These are phyloP conservation scores for Russula foetens DNA, from an alignment of 768 basidiomycete genomes.

Conservation along the genomic window DNA sequence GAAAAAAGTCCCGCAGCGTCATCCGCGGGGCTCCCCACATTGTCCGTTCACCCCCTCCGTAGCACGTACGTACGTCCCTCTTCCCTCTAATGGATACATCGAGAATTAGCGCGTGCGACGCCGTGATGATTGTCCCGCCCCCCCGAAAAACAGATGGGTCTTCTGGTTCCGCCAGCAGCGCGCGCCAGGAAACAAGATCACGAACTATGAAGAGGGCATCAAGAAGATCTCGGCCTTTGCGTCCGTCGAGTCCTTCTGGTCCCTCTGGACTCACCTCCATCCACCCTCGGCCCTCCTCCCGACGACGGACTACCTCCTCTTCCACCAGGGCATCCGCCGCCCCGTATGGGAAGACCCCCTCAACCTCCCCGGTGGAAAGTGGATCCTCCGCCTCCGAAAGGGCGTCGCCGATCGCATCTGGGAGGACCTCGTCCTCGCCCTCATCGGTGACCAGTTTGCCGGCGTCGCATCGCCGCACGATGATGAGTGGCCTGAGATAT, in stretches of 20 bases:
- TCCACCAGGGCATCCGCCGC: conserved; percentile 75
- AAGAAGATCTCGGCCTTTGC: conserved; percentile 87
- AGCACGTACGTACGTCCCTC: conserved; percentile 78
- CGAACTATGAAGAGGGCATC: conserved; percentile 92
- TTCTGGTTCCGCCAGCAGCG: conserved; percentile 93
- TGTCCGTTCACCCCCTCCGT: conserved; percentile 62
- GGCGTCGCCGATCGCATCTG: conserved; percentile 85
- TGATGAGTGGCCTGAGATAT: conserved; percentile 71
- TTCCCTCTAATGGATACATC: not conserved
- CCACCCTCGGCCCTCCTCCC: conserved; percentile 78
- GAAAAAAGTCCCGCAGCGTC: conserved; percentile 33
- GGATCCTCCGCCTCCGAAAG: conserved; percentile 90
- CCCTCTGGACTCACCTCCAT: conserved; percentile 84
- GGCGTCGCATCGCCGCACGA: conserved; percentile 43
- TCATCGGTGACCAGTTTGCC: conserved; percentile 88
- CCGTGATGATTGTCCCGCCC: not conserved
- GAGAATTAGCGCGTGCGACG: not conserved
- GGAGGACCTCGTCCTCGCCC: conserved; percentile 82
- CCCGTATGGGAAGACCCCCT: conserved; percentile 97
- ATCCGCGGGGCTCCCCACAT: conserved; percentile 28
- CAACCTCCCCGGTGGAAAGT: conserved; percentile 84
- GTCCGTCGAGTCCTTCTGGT: conserved; percentile 96
- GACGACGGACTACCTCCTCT: conserved; percentile 91
- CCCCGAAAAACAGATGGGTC: conserved; percentile 68
- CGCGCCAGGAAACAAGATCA: conserved; percentile 80